A percentile compares a stretch with the other conserved stretches of the same genome.
Evolutionary conservation across 768 basidiomycete genomes (phyloP).

Genomic region (Amanita muscaria): DNA sequence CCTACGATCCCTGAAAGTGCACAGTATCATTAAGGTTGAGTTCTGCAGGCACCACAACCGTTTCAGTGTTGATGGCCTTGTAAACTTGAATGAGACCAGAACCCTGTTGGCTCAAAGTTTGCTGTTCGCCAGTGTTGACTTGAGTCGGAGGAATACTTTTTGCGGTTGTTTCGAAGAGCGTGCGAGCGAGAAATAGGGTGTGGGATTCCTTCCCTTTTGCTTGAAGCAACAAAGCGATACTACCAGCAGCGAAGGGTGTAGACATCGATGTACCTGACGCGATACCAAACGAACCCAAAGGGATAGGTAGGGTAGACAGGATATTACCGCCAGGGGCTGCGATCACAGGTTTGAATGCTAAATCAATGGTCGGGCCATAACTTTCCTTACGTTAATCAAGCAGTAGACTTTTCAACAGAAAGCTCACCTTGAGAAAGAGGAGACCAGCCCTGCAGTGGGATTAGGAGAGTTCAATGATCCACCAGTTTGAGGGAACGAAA

Average conservation of each 20-base stretch:
- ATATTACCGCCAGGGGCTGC: slow-evolving; percentile 47
- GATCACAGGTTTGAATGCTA: slow-evolving; percentile 47
- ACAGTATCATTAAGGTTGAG: slow-evolving; percentile 50
- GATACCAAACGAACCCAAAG: slow-evolving; percentile 30
- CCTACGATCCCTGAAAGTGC: slow-evolving; percentile 31
- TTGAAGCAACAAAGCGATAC: slow-evolving; percentile 33
- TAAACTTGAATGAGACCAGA: slow-evolving; percentile 50
- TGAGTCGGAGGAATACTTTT: slow-evolving; percentile 27
- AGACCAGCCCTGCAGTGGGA: slow-evolving; percentile 46
- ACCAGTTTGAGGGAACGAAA: slow-evolving; percentile 42
- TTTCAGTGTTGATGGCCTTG: slow-evolving; percentile 42
- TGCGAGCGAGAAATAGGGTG: slow-evolving; percentile 22
- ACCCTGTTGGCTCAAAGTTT: slow-evolving; percentile 44
- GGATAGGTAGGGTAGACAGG: slow-evolving; percentile 35
- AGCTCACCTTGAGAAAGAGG: slow-evolving; percentile 34
- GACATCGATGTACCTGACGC: slow-evolving; percentile 39
- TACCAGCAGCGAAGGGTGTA: slow-evolving; percentile 36
- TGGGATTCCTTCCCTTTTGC: slow-evolving; percentile 24
- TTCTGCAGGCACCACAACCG: slow-evolving; percentile 39
- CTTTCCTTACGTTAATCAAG: slow-evolving; percentile 17
- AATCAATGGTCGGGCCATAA: slow-evolving; percentile 54
- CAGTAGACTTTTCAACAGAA: neutral
- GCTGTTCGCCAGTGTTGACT: slow-evolving; percentile 32
- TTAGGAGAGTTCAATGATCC: slow-evolving; percentile 35
- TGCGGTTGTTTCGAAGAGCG: slow-evolving; percentile 42